Conservation (phyloP, 2,329 filamentous ascomycete species). For the Orbilia blumenaviensis region DNA sequence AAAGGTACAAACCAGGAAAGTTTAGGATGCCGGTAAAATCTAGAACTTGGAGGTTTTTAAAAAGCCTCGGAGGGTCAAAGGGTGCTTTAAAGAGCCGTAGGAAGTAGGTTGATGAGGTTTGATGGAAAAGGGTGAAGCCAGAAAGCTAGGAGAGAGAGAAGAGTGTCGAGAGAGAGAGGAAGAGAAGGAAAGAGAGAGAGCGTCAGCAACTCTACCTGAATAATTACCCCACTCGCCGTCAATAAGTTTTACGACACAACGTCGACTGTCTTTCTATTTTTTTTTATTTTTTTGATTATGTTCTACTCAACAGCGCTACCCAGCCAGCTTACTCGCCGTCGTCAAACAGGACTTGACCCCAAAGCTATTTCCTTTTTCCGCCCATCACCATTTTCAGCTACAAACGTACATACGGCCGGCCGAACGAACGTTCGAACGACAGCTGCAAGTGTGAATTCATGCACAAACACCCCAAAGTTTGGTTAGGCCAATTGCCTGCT, state of each 20-base stretch:
- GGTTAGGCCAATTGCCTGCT: conserved; percentile 27
- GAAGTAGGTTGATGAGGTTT: background rate
- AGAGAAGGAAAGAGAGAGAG: background rate
- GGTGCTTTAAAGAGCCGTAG: background rate
- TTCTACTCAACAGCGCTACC: too few relatives aligned
- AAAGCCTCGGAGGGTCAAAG: conserved; percentile 14
- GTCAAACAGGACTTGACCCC: background rate
- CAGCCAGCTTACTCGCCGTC: conserved; percentile 10
- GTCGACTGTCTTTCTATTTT: background rate
- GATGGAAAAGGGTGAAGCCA: background rate
- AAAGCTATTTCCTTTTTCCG: background rate
- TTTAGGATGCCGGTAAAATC: background rate
- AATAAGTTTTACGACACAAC: background rate
- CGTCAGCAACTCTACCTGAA: background rate
- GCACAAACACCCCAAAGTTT: background rate
- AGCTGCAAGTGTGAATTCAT: conserved; percentile 1
- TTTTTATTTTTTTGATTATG: too few relatives aligned
- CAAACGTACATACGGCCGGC: background rate
- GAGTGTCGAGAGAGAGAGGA: background rate
- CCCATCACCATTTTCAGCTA: conserved; percentile 3
- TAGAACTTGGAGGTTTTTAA: background rate
- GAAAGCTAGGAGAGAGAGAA: conserved; percentile 1
- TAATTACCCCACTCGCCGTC: conserved; percentile 15
- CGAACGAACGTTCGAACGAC: background rate
- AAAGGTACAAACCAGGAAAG: background rate